Conservation (phyloP, 202 grass and related monocot species). For the Cymbopogon flexuosus region DNA sequence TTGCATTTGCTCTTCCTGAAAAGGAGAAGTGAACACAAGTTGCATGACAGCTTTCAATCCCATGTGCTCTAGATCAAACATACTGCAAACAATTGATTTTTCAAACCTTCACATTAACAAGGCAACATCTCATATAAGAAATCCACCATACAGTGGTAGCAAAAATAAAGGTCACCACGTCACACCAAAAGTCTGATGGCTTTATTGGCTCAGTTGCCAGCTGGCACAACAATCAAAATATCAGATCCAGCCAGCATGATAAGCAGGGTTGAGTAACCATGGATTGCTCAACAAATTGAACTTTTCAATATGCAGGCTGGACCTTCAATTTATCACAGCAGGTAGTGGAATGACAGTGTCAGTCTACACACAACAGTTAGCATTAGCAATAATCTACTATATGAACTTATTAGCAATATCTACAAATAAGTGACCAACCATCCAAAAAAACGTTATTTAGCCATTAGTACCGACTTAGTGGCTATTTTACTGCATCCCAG, state of each 20-base stretch:
- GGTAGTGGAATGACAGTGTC: conserved; percentile 3
- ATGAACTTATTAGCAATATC: no score
- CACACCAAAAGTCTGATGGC: conserved; percentile 17
- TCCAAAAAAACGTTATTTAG: conserved; percentile 12
- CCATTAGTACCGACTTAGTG: neutral
- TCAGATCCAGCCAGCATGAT: conserved; percentile 28
- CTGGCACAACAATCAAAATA: conserved; percentile 4
- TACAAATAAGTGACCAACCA: neutral
- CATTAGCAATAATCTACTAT: conserved; percentile 1
- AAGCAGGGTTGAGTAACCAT: conserved; percentile 20
- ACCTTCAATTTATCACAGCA: conserved; percentile 15
- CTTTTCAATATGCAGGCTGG: conserved; percentile 16
- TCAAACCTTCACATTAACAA: conserved; percentile 1
- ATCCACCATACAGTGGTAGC: neutral
- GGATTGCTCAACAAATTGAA: neutral
- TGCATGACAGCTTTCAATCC: conserved; percentile 23
- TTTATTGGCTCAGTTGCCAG: conserved; percentile 5
- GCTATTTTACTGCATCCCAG: neutral
- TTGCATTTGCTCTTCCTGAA: conserved; percentile 50
- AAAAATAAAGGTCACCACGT: neutral
- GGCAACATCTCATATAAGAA: conserved; percentile 15
- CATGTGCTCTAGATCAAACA: conserved; percentile 25
- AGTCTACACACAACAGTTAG: neutral
- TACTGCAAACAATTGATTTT: conserved; percentile 5
- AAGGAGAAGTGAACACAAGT: conserved; percentile 42